Evolutionary conservation across 1,284 basidiomycete species (phyloP).

Genomic region (Xerocomus amazonicus): DNA sequence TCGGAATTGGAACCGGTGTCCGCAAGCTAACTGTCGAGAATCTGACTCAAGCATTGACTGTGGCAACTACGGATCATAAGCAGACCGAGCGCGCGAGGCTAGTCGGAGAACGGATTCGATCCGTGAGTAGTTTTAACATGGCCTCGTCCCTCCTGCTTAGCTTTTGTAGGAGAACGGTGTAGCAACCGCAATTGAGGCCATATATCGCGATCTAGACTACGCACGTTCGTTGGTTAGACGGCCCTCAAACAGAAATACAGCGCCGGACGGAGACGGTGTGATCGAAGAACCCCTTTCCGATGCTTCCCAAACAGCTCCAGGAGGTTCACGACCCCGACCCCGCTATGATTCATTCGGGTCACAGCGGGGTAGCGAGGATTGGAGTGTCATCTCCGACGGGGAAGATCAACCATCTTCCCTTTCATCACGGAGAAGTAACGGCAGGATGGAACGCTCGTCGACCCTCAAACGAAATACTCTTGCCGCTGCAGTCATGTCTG

Average conservation of each 20-base stretch:
- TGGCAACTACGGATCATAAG: conserved; percentile 83
- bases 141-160: conserved; percentile 8
- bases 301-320: conserved; percentile 30
- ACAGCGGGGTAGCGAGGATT: conserved; percentile 63
- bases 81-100: conserved; percentile 82
- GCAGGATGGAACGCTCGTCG: conserved; percentile 33
- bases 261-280: conserved; percentile 42
- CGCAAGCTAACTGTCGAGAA: conserved; percentile 79
- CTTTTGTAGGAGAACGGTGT: conserved; percentile 80
- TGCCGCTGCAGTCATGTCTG: conserved; percentile 56
- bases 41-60: conserved; percentile 72
- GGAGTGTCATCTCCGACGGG: conserved; percentile 77
- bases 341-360: conserved; percentile 58
- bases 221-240: conserved; percentile 78
- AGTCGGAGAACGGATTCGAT: conserved; percentile 82
- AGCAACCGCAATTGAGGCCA: conserved; percentile 81
- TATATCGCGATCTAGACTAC: conserved; percentile 91
- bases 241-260: conserved; percentile 32
- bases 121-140: conserved; percentile 43
- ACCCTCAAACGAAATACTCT: conserved; percentile 56
- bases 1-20: conserved; percentile 85
- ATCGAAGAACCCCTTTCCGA: conserved; percentile 34
- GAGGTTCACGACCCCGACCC: conserved; percentile 41
- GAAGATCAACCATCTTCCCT: conserved; percentile 56
- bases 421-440: conserved; percentile 40